Conservation (phyloP, 805 yeast genomes). For the Metschnikowia dekortorum region DNA sequence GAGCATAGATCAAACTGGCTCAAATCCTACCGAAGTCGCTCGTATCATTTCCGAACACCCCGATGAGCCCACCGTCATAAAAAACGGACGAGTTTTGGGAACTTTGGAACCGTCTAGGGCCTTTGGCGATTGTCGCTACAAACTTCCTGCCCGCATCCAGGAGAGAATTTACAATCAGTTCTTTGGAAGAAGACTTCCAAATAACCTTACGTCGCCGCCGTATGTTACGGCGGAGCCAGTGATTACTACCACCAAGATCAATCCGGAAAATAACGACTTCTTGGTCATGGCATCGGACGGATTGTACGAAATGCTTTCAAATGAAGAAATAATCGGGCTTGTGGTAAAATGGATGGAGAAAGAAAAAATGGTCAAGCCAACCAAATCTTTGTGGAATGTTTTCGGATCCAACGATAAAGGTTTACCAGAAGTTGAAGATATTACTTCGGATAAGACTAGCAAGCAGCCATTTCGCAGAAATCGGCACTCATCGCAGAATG, state of each 20-base stretch:
- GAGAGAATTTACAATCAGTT: conserved; percentile 66
- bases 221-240: conserved; percentile 97
- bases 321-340: conserved; percentile 87
- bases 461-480: conserved; percentile 73
- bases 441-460: conserved; percentile 54
- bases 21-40: conserved; percentile 80
- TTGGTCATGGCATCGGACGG: conserved; percentile 94
- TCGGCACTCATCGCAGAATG: conserved; percentile 26
- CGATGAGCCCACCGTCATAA: conserved; percentile 74
- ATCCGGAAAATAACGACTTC: conserved; percentile 71
- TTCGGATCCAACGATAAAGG: conserved; percentile 42
- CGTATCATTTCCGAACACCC: conserved; percentile 88
- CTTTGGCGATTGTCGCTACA: conserved; percentile 95
- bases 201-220: conserved; percentile 80
- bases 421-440: conserved; percentile 60
- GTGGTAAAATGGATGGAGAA: conserved; percentile 92
- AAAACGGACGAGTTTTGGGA: conserved; percentile 88
- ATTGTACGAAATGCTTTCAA: conserved; percentile 81
- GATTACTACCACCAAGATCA: conserved; percentile 72
- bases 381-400: conserved; percentile 43
- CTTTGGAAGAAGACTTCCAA: conserved; percentile 76
- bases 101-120: conserved; percentile 94
- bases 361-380: conserved; percentile 55
- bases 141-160: conserved; percentile 75
- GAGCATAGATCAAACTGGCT: conserved; percentile 91